Conservation (phyloP, 805 yeast species). For the Metschnikowia santaceciliae region DNA sequence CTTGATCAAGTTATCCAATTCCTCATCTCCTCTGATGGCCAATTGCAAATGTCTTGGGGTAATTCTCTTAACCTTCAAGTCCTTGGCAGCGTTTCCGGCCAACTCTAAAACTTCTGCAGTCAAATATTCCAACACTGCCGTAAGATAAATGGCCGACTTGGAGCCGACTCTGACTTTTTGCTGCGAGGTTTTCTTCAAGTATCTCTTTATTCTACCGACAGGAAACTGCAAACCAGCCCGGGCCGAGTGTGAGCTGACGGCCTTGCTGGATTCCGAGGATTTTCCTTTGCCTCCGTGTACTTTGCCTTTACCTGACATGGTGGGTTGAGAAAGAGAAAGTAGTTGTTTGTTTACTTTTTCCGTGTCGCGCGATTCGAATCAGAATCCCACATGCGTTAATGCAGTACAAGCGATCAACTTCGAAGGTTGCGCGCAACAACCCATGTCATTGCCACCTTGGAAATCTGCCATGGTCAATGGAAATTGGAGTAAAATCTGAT, state of each 20-base stretch:
- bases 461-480: not conserved
- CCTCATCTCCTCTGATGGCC: conserved; percentile 32
- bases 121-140: conserved; percentile 29
- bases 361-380: conserved; percentile 6
- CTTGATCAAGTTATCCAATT: conserved; percentile 31
- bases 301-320: conserved; percentile 83
- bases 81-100: conserved; percentile 33
- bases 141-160: conserved; percentile 64
- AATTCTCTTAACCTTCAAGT: conserved; percentile 31
- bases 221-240: conserved; percentile 96
- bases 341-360: conserved; percentile 17
- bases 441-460: not conserved
- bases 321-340: conserved; percentile 13
- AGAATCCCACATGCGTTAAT: conserved; percentile 1
- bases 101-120: conserved; percentile 31
- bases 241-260: conserved; percentile 84
- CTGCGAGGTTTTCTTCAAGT: conserved; percentile 77
- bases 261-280: conserved; percentile 67
- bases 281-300: conserved; percentile 97
- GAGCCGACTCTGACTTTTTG: conserved; percentile 78
- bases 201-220: conserved; percentile 98
- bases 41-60: conserved; percentile 31
- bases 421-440: not conserved
- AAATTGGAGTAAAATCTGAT: not conserved
- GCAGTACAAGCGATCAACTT: conserved; percentile 2